phyloP scores from a whole-genome alignment of 1,284 basidiomycete genomes.

The Meripilus lineatus region DNA sequence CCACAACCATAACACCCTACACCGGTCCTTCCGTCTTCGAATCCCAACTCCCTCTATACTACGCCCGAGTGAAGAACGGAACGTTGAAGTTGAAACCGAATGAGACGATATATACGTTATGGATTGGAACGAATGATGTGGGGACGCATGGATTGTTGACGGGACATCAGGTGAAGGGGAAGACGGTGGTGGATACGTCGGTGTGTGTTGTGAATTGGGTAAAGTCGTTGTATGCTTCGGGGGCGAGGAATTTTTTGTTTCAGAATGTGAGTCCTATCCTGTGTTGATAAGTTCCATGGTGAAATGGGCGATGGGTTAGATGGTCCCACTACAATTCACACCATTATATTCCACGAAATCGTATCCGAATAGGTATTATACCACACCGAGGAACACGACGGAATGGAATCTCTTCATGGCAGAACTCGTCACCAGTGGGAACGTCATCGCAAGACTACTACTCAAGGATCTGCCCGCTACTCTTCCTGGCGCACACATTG shows the following conservation, averaged over 20 bases:
- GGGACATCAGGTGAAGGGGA: constrained; percentile 22
- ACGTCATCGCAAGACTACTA: constrained; percentile 26
- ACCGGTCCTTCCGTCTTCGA: constrained; percentile 35
- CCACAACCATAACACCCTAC: constrained; percentile 34
- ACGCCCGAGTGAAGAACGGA: constrained; percentile 25
- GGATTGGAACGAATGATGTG: constrained; percentile 44
- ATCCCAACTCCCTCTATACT: constrained; percentile 33
- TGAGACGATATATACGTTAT: constrained; percentile 39
- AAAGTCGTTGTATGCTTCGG: constrained; percentile 30
- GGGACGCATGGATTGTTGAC: constrained; percentile 33
- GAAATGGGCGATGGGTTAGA: constrained; percentile 17
- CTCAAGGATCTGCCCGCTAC: constrained; percentile 24
- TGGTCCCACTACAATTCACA: constrained; percentile 28
- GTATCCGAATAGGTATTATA: constrained; percentile 21
- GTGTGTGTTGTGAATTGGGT: constrained; percentile 36
- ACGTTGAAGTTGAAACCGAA: constrained; percentile 22
- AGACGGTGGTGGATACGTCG: constrained; percentile 35
- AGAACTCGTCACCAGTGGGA: constrained; percentile 28
- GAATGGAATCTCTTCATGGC: constrained; percentile 26
- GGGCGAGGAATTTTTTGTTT: constrained; percentile 40
- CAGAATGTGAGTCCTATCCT: constrained; percentile 33
- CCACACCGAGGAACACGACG: constrained; percentile 16
- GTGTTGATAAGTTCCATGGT: too few species aligned
- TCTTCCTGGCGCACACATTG: constrained; percentile 29
- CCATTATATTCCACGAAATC: constrained; percentile 31